Conservation (phyloP, 805 yeast species). For the Kuraishia cidri region DNA sequence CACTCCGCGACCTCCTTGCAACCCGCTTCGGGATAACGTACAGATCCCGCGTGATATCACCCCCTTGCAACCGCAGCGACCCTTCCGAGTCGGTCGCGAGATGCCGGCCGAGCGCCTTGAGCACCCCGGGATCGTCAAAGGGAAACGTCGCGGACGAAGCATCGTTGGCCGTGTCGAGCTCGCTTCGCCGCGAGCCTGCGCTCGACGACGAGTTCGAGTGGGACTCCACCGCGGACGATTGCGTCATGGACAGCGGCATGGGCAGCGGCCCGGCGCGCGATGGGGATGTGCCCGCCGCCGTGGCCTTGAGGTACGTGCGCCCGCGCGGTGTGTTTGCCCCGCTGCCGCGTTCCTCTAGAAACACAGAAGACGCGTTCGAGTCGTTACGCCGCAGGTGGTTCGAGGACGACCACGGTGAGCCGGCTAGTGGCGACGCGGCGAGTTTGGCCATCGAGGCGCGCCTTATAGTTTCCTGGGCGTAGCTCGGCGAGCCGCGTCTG, state of each 20-base stretch:
- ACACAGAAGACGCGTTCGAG: constrained; percentile 14
- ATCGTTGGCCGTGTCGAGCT: constrained; percentile 1
- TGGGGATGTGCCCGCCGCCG: too few relatives aligned
- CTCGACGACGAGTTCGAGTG: constrained; percentile 3
- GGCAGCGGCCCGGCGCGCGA: too few relatives aligned
- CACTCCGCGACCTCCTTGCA: constrained; percentile 17
- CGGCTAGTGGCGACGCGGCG: constrained; percentile 16
- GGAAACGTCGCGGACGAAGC: constrained; percentile 10
- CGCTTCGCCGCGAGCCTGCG: too few relatives aligned
- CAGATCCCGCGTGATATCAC: constrained; percentile 42
- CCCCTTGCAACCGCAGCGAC: constrained; percentile 33
- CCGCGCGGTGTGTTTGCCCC: not conserved
- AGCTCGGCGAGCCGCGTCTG: constrained; percentile 3
- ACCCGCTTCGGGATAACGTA: constrained; percentile 17
- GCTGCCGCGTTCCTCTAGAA: constrained; percentile 8
- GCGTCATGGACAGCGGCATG: not conserved
- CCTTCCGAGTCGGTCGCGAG: constrained; percentile 20
- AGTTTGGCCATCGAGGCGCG: constrained; percentile 23
- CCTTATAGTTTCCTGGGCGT: too few relatives aligned
- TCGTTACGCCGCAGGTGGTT: constrained; percentile 8
- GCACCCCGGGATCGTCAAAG: constrained; percentile 22
- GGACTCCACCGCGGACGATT: not conserved
- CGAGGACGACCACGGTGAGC: constrained; percentile 7
- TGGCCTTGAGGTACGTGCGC: not conserved
- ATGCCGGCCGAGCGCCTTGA: constrained; percentile 25